phyloP scores from a whole-genome alignment of 768 basidiomycete species.

The Calocera viscosa region DNA sequence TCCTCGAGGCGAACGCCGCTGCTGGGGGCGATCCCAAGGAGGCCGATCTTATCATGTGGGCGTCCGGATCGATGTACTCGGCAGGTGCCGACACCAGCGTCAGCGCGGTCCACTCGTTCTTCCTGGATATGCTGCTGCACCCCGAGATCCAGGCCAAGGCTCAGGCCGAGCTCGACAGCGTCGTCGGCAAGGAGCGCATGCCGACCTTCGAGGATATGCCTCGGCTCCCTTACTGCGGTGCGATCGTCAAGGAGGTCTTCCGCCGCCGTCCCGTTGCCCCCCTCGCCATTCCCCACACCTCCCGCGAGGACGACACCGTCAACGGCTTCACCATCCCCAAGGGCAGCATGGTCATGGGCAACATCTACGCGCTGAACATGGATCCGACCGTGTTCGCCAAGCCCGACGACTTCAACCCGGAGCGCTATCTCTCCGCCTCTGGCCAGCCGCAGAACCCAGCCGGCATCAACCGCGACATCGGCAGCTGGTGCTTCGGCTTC shows the following conservation, averaged over 20 bases:
- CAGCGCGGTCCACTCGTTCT: conserved; percentile 5
- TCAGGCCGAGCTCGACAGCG: neutral
- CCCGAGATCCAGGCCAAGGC: conserved; percentile 9
- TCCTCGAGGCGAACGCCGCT: conserved; percentile 23
- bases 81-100: conserved; percentile 32
- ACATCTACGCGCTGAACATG: conserved; percentile 15
- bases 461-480: conserved; percentile 8
- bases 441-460: conserved; percentile 1
- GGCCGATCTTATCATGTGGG: conserved; percentile 26
- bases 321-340: conserved; percentile 5
- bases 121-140: neutral
- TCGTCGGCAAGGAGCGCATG: conserved; percentile 6
- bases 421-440: conserved; percentile 6
- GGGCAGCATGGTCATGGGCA: conserved; percentile 8
- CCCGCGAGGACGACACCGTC: conserved; percentile 23
- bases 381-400: neutral
- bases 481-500: conserved; percentile 7
- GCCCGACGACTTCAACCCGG: conserved; percentile 11
- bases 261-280: conserved; percentile 21
- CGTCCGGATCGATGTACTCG: conserved; percentile 23
- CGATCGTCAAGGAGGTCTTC: conserved; percentile 10
- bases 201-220: conserved; percentile 1
- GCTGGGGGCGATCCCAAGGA: conserved; percentile 15
- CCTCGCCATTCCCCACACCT: conserved; percentile 36
- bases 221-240: neutral